These are phyloP conservation scores for Suillus subluteus DNA, from an alignment of 768 basidiomycete species.

Conservation along the genomic window DNA sequence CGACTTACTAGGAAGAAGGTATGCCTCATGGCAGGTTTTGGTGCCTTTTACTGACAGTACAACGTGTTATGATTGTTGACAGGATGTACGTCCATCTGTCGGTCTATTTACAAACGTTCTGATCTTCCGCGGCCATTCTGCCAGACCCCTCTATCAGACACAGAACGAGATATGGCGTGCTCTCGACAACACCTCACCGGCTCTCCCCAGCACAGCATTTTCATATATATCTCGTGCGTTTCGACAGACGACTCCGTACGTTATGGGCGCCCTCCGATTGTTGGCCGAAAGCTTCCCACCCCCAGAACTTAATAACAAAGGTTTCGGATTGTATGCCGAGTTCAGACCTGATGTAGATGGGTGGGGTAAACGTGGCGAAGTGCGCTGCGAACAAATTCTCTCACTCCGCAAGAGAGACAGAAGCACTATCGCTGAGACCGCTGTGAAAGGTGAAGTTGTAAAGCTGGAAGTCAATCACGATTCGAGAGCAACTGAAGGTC, in stretches of 20 bases:
- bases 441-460: constrained; percentile 16
- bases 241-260: constrained; percentile 74
- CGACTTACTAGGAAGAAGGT: constrained; percentile 82
- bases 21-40: constrained; percentile 19
- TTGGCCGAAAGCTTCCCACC: constrained; percentile 63
- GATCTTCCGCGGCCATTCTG: constrained; percentile 3
- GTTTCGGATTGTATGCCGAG: constrained; percentile 81
- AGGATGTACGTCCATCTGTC: constrained; percentile 44
- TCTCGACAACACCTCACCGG: constrained; percentile 69
- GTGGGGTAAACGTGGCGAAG: constrained; percentile 85
- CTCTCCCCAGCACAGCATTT: constrained; percentile 74
- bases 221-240: constrained; percentile 82
- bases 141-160: constrained; percentile 80
- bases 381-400: constrained; percentile 73
- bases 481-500: background rate
- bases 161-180: constrained; percentile 80
- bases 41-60: background rate
- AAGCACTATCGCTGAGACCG: constrained; percentile 13
- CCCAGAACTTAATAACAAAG: constrained; percentile 63
- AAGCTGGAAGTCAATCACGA: constrained; percentile 26
- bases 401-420: constrained; percentile 46
- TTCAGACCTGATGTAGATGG: constrained; percentile 82
- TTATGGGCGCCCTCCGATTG: constrained; percentile 77
- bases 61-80: background rate
- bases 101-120: background rate